phyloP scores from a whole-genome alignment of 176 grass and related monocot species.

The Leersia perrieri region DNA sequence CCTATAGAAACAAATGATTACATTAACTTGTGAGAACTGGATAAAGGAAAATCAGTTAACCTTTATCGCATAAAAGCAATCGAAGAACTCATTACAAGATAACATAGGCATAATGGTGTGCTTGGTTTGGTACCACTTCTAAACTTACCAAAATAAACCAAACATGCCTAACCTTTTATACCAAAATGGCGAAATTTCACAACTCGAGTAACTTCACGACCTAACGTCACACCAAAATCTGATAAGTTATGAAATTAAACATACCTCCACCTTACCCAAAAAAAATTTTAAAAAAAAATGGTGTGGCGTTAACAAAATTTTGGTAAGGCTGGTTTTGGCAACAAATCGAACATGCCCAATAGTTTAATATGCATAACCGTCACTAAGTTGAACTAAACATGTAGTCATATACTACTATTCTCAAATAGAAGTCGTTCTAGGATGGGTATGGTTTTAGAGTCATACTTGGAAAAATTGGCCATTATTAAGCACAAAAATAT shows the following conservation, averaged over 20 bases:
- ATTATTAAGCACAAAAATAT: not conserved
- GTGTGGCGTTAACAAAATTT: too few relatives aligned
- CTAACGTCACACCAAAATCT: not conserved
- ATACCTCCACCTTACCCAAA: not conserved
- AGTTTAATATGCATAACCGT: slow-evolving; percentile 1
- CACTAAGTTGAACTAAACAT: not conserved
- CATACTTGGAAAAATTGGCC: not conserved
- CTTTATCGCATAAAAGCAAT: not conserved
- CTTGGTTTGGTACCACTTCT: not conserved
- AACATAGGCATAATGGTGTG: not conserved
- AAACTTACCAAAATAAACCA: not conserved
- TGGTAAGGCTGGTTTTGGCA: too few relatives aligned
- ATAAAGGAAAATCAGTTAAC: not conserved
- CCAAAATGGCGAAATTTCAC: not conserved
- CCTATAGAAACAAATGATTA: slow-evolving; percentile 52
- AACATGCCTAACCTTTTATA: not conserved
- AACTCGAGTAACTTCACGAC: not conserved
- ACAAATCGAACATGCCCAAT: not conserved
- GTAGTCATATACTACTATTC: too few relatives aligned
- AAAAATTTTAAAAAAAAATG: too few relatives aligned
- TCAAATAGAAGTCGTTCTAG: not conserved
- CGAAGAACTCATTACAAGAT: slow-evolving; percentile 13
- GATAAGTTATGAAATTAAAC: not conserved
- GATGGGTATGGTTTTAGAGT: not conserved
- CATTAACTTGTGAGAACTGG: not conserved